Percentiles rank a stretch among this genome's conserved stretches.
These are phyloP conservation scores for Voacanga thouarsii DNA, from an alignment of 257 asterid species.

Conservation along the genomic window DNA sequence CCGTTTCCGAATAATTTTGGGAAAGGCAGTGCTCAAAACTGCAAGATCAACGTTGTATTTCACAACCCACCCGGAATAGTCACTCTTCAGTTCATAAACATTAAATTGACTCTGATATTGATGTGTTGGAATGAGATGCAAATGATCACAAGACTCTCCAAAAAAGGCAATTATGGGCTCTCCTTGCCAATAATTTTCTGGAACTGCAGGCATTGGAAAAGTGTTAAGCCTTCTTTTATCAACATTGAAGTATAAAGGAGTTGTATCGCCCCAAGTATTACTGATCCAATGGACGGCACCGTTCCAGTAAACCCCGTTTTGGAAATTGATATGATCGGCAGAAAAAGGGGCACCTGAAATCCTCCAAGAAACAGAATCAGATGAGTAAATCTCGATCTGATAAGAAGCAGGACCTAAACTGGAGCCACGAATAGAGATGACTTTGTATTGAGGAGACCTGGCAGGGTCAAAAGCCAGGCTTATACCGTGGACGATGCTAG, in stretches of 20 bases:
- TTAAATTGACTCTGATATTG: background rate
- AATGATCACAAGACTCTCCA: slow-evolving; percentile 30
- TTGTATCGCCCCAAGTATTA: background rate
- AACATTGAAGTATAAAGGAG: slow-evolving; percentile 28
- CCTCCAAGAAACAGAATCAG: slow-evolving; percentile 31
- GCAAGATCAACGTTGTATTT: slow-evolving; percentile 35
- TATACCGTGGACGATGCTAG: background rate
- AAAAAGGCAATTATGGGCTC: background rate
- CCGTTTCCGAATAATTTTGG: slow-evolving; percentile 5
- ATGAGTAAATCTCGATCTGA: slow-evolving; percentile 32
- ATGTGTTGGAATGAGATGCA: slow-evolving; percentile 15
- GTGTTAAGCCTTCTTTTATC: slow-evolving; percentile 15
- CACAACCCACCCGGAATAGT: slow-evolving; percentile 32
- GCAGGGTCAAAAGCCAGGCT: slow-evolving; percentile 29
- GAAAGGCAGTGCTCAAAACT: slow-evolving; percentile 7
- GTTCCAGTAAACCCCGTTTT: slow-evolving; percentile 29
- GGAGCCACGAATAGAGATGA: slow-evolving; percentile 18
- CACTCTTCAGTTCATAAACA: slow-evolving; percentile 31
- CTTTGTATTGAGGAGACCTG: slow-evolving; percentile 26
- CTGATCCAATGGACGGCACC: slow-evolving; percentile 32
- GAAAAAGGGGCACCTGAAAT: slow-evolving; percentile 13
- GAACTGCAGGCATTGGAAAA: slow-evolving; percentile 17
- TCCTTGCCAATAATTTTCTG: background rate
- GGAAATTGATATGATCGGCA: slow-evolving; percentile 14
- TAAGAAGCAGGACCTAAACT: slow-evolving; percentile 11